These are phyloP conservation scores for Diutina siamensis DNA, from an alignment of 1,139 yeast species.

Conservation along the genomic window DNA sequence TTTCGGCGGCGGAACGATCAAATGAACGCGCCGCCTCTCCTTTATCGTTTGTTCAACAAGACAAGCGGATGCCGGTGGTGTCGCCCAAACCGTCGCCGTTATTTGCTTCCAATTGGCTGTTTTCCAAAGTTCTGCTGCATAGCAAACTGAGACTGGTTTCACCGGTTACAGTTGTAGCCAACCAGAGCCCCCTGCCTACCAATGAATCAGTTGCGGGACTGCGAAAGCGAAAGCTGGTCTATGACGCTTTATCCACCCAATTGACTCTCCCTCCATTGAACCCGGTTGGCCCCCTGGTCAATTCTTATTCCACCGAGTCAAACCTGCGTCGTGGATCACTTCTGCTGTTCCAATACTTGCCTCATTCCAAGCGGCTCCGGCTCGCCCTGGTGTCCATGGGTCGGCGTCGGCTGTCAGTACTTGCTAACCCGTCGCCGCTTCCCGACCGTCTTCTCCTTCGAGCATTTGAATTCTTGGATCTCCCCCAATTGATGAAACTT, in stretches of 20 bases:
- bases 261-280: conserved; percentile 24
- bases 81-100: not conserved
- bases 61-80: not conserved
- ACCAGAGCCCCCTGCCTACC: not conserved
- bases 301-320: conserved; percentile 15
- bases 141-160: conserved; percentile 3
- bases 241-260: conserved; percentile 8
- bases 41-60: not conserved
- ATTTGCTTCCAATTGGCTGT: not conserved
- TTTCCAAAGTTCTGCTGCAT: not conserved
- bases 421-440: conserved; percentile 40
- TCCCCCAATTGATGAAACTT: conserved; percentile 48
- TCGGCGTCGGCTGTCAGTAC: conserved; percentile 45
- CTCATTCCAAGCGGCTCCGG: conserved; percentile 41
- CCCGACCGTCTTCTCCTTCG: conserved; percentile 45
- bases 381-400: conserved; percentile 24
- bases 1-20: not conserved
- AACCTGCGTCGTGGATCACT: conserved; percentile 8
- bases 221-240: conserved; percentile 9
- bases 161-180: not conserved
- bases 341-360: conserved; percentile 32
- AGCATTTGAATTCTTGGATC: conserved; percentile 39
- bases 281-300: conserved; percentile 22
- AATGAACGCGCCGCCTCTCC: not conserved
- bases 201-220: not conserved